phyloP scores from a whole-genome alignment of 2,329 filamentous ascomycete species.

The Ophiocordyceps camponoti-floridani region DNA sequence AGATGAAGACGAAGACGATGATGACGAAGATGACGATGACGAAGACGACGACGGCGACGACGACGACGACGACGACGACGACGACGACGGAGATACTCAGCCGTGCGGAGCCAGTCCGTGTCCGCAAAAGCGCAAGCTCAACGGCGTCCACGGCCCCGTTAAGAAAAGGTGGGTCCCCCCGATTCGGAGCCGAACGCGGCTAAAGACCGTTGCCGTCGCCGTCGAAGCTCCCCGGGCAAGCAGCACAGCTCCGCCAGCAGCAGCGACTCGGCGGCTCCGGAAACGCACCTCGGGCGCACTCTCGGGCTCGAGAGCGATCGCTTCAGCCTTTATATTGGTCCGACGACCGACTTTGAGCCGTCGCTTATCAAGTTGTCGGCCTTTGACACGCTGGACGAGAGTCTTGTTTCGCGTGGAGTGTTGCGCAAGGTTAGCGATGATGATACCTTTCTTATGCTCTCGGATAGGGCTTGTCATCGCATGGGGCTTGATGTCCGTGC shows the following conservation, averaged over 20 bases:
- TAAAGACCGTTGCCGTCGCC: background rate
- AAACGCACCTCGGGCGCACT: slow-evolving; percentile 40
- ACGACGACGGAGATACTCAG: slow-evolving; percentile 57
- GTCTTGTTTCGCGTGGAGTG: slow-evolving; percentile 47
- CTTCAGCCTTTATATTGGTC: slow-evolving; percentile 69
- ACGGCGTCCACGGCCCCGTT: slow-evolving; percentile 36
- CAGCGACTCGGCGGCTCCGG: slow-evolving; percentile 45
- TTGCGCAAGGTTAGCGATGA: slow-evolving; percentile 59
- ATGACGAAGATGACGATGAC: slow-evolving; percentile 55
- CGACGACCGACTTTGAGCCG: slow-evolving; percentile 69
- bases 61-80: slow-evolving; percentile 16
- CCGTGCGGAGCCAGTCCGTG: slow-evolving; percentile 46
- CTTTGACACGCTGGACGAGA: slow-evolving; percentile 70
- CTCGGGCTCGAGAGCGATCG: slow-evolving; percentile 62
- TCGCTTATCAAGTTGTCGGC: slow-evolving; percentile 66
- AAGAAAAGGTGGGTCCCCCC: slow-evolving; percentile 48
- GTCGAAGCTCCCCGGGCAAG: slow-evolving; percentile 37
- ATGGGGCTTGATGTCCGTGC: slow-evolving; percentile 49
- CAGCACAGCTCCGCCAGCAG: slow-evolving; percentile 38
- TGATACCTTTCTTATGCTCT: slow-evolving; percentile 67
- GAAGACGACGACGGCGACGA: slow-evolving; percentile 26
- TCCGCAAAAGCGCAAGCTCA: slow-evolving; percentile 63
- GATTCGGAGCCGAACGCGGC: no score
- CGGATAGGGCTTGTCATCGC: slow-evolving; percentile 57
- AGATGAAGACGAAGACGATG: slow-evolving; percentile 16